Evolutionary conservation across 306 rosid species (phyloP).

Genomic region (Quercus dentata): DNA sequence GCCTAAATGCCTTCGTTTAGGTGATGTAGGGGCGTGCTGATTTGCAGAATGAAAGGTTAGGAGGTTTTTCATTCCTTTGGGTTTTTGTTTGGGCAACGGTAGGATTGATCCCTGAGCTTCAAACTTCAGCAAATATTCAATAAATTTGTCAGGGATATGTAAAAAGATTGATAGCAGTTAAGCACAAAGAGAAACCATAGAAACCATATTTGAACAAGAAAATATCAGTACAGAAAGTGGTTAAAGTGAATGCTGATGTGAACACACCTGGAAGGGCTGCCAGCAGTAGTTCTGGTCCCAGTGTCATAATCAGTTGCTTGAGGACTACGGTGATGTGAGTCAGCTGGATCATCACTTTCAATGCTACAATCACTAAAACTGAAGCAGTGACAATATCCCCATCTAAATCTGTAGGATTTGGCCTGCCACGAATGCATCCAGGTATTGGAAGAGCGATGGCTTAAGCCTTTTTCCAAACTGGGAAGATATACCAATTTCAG

Average conservation of each 20-base stretch:
- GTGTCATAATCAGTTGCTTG: slow-evolving; percentile 64
- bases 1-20: slow-evolving; percentile 78
- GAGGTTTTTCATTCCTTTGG: slow-evolving; percentile 57
- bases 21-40: slow-evolving; percentile 54
- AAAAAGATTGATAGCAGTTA: slow-evolving; percentile 17
- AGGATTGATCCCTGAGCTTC: slow-evolving; percentile 67
- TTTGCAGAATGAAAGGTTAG: slow-evolving; percentile 46
- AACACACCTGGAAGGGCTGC: slow-evolving; percentile 83
- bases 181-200: slow-evolving; percentile 16
- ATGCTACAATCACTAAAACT: slow-evolving; percentile 66
- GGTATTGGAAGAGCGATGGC: slow-evolving; percentile 76
- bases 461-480: slow-evolving; percentile 56
- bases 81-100: slow-evolving; percentile 41
- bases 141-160: slow-evolving; percentile 34
- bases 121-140: slow-evolving; percentile 47
- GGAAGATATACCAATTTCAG: slow-evolving; percentile 77
- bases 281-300: slow-evolving; percentile 65
- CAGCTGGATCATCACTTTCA: slow-evolving; percentile 78
- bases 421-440: slow-evolving; percentile 57
- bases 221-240: slow-evolving; percentile 19
- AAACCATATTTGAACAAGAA: slow-evolving; percentile 12
- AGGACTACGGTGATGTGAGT: slow-evolving; percentile 71
- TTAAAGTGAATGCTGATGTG: slow-evolving; percentile 9
- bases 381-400: slow-evolving; percentile 67
- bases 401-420: slow-evolving; percentile 70